Evolutionary conservation across 768 basidiomycete genomes (phyloP).

Genomic region (Mycena epipterygia): DNA sequence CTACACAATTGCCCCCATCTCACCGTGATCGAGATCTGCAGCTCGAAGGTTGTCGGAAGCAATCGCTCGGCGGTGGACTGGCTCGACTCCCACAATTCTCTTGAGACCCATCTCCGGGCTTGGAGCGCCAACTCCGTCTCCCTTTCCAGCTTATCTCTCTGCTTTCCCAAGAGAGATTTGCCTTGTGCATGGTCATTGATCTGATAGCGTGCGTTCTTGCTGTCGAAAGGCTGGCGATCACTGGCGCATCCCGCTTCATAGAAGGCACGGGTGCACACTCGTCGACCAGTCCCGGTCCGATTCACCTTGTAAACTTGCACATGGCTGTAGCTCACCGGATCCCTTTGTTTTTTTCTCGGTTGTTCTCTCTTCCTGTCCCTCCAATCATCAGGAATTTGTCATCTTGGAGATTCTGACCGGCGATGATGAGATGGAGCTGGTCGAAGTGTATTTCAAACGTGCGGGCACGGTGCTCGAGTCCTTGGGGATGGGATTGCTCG

Average conservation of each 20-base stretch:
- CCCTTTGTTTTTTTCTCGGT: not conserved
- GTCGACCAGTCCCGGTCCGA: not conserved
- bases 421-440: not conserved
- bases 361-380: not conserved
- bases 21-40: not conserved
- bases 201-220: not conserved
- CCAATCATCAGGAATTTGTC: not conserved
- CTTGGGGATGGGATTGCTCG: too few species aligned
- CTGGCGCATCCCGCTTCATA: not conserved
- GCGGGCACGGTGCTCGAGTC: not conserved
- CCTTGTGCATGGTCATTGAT: not conserved
- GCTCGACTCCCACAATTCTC: not conserved
- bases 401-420: too few species aligned
- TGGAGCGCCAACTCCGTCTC: not conserved
- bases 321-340: not conserved
- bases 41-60: not conserved
- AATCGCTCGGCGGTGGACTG: not conserved
- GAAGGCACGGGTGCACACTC: not conserved
- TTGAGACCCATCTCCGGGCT: not conserved
- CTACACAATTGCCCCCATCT: constrained; percentile 4
- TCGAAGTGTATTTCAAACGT: not conserved
- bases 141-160: not conserved
- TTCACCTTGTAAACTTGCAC: not conserved
- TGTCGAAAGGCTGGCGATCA: not conserved
- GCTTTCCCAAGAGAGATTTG: accelerated